Percentiles rank a stretch among this genome's conserved stretches.
phyloP scores from a whole-genome alignment of 2,329 filamentous ascomycete species.

The Rachicladosporium sp. region DNA sequence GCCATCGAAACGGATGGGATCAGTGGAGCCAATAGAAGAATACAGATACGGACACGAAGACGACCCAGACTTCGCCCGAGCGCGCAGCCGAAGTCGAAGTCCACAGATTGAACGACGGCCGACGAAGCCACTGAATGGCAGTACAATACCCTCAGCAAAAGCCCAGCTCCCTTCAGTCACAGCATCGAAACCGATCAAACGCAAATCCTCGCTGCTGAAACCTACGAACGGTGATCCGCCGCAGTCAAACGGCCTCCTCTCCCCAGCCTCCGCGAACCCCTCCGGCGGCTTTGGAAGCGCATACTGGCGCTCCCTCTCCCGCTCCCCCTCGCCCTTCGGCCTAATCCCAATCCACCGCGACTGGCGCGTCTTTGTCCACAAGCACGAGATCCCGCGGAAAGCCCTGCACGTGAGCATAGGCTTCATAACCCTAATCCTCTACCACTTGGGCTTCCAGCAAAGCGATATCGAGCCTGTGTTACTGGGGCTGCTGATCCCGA shows the following conservation, averaged over 20 bases:
- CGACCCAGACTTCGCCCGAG: slow-evolving; percentile 40
- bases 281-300: slow-evolving; percentile 52
- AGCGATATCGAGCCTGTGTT: slow-evolving; percentile 71
- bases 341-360: slow-evolving; percentile 90
- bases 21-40: slow-evolving; percentile 51
- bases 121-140: slow-evolving; percentile 13
- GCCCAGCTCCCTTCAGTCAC: slow-evolving; percentile 5
- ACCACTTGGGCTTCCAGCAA: slow-evolving; percentile 66
- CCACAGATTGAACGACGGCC: slow-evolving; percentile 35
- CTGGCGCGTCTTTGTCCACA: slow-evolving; percentile 81
- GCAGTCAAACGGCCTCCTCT: slow-evolving; percentile 18
- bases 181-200: slow-evolving; percentile 12
- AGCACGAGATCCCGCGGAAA: slow-evolving; percentile 93
- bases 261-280: slow-evolving; percentile 18
- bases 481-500: slow-evolving; percentile 68
- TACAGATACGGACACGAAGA: slow-evolving; percentile 31
- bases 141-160: slow-evolving; percentile 10
- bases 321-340: slow-evolving; percentile 83
- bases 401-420: slow-evolving; percentile 90
- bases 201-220: slow-evolving; percentile 14
- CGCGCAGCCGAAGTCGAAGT: slow-evolving; percentile 60
- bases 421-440: slow-evolving; percentile 81
- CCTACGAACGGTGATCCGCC: slow-evolving; percentile 8
- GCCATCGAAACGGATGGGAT: slow-evolving; percentile 54
- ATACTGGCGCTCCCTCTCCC: slow-evolving; percentile 77